Evolutionary conservation across 331 rosid genomes (phyloP), one percentile per base, ranked within the genome.

Genomic region (Malus hybrid): DNA sequence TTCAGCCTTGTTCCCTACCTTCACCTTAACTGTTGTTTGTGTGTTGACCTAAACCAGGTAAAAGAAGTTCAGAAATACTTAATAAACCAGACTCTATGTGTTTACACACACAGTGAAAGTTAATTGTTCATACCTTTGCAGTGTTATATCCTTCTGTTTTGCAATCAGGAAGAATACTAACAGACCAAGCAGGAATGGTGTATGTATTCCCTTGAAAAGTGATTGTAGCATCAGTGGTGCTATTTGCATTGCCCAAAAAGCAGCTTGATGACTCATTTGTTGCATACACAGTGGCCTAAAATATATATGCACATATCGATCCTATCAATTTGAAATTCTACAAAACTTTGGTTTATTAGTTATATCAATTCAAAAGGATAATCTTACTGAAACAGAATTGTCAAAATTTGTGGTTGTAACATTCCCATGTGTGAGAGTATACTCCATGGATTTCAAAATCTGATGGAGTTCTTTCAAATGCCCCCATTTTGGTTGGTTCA

Each of bases 401-500:
- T 80, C 86, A 54, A 84, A 72, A 36, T 84, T 85, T 8, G 69
- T 70, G 71, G 68, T 52, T 8, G 80, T 48, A 10, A 88, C 69
- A 2, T 83, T 65, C 4, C 87, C 91, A 20, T 66, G 31, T 1
- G 86, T 80, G 1, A 85, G 80, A 34, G 70, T 66, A 22, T 79
- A 77, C 59, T 88, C 91, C 68, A 87, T 81, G 1, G 89, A 81
- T 34, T 73, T 85, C 59, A 87, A 60, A 29, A 64, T 83, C 7
- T 46, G 34, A 22, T 87, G 91, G 31, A 87, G 89, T 20, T 88
- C 80, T 67, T 85, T 85, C 80, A 87, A 80, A 60, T 87, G 93
- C 1, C 87, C 91, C 80, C 77, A 85, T 66, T 87, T 88, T 28
- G 91, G 91, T 69, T 88, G 89, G 24, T 85, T 84, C 74, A 88